Conservation (phyloP, 148 eudicot genomes). For the Beta vulgaris region DNA sequence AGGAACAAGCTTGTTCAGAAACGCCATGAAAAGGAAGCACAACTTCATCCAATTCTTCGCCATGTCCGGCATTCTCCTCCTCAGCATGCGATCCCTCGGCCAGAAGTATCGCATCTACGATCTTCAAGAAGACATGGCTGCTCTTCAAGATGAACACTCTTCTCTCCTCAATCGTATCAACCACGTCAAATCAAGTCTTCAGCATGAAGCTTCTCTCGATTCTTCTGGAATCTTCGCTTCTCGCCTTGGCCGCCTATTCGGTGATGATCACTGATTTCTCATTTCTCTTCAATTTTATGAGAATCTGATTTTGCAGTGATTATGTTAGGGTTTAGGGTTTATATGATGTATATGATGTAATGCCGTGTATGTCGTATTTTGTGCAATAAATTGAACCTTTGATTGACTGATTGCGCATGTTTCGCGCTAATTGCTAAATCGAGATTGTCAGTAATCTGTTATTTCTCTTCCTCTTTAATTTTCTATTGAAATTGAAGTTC, state of each 20-base stretch:
- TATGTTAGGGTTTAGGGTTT: constrained; percentile 23
- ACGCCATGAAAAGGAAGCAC: constrained; percentile 62
- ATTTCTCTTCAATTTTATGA: background rate
- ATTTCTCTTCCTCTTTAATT: too few relatives aligned
- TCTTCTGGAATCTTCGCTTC: constrained; percentile 55
- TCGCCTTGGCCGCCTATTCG: constrained; percentile 51
- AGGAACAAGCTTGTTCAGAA: constrained; percentile 40
- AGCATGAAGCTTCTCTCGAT: constrained; percentile 53
- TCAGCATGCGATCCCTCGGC: constrained; percentile 60
- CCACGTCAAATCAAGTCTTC: constrained; percentile 48
- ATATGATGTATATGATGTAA: background rate
- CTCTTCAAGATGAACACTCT: constrained; percentile 46
- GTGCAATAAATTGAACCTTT: constrained; percentile 1
- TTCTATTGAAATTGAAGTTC: background rate
- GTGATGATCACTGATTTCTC: constrained; percentile 32
- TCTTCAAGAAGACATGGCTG: constrained; percentile 48
- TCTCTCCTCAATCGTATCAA: constrained; percentile 44
- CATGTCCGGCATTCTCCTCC: constrained; percentile 65
- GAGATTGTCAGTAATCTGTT: background rate
- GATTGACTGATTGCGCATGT: background rate
- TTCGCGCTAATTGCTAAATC: background rate
- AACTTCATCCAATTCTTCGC: constrained; percentile 72
- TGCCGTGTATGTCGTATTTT: background rate
- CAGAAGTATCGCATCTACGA: constrained; percentile 72
- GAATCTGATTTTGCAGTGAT: background rate